phyloP scores from a whole-genome alignment of 176 grass and related monocot genomes.

The Oropetium thomaeum region DNA sequence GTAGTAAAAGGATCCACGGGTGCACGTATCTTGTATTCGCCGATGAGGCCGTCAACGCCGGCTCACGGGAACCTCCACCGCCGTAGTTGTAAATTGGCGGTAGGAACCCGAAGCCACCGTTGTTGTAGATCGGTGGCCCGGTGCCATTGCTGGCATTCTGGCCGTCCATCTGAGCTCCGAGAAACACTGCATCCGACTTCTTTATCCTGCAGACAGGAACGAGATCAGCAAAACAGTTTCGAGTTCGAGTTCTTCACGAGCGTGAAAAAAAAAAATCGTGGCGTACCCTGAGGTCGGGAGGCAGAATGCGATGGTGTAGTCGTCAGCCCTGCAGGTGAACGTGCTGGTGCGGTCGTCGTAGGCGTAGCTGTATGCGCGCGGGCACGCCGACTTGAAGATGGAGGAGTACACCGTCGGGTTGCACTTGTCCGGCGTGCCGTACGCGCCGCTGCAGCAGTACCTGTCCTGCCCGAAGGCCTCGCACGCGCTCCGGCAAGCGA shows the following conservation, averaged over 20 bases:
- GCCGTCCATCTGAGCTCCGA: slow-evolving; percentile 40
- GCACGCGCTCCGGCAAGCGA: slow-evolving; percentile 83
- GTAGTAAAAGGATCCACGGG: slow-evolving; percentile 18
- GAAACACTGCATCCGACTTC: slow-evolving; percentile 37
- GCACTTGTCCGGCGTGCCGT: slow-evolving; percentile 58
- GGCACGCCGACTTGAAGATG: slow-evolving; percentile 93
- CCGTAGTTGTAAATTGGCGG: slow-evolving; percentile 32
- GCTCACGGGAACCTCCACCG: background rate
- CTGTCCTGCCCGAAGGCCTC: slow-evolving; percentile 74
- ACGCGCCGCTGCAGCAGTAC: slow-evolving; percentile 88
- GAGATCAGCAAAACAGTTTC: background rate
- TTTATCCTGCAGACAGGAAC: slow-evolving; percentile 37
- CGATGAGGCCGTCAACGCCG: slow-evolving; percentile 24
- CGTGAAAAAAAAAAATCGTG: background rate
- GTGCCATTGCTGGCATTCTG: background rate
- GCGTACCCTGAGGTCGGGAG: slow-evolving; percentile 36
- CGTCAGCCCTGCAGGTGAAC: slow-evolving; percentile 74
- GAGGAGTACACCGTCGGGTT: slow-evolving; percentile 62
- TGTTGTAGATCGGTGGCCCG: slow-evolving; percentile 6
- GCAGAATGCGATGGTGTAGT: slow-evolving; percentile 88
- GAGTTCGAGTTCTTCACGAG: background rate
- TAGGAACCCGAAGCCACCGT: background rate
- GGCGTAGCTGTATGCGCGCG: slow-evolving; percentile 91
- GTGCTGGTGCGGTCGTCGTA: slow-evolving; percentile 88
- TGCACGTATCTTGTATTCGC: background rate